phyloP scores from a whole-genome alignment of 2,329 filamentous ascomycete genomes.

The Sordariomycetes sp. region DNA sequence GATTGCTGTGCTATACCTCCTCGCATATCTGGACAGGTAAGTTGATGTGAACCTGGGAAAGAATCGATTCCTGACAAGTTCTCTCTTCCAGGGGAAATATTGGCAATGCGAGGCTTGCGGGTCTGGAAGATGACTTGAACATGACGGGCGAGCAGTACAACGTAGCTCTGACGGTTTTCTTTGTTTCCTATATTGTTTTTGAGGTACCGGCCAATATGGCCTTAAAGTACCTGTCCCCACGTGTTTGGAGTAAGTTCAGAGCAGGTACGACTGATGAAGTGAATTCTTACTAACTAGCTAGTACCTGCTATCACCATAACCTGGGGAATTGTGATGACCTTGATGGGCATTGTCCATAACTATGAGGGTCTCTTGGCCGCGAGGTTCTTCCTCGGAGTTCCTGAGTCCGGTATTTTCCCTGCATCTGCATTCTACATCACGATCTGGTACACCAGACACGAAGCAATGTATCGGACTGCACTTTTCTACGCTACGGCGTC shows the following conservation, averaged over 20 bases:
- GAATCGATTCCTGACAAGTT: background rate
- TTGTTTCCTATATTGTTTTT: conserved; percentile 60
- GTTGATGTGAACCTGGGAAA: background rate
- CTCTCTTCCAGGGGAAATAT: conserved; percentile 5
- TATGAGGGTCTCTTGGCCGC: conserved; percentile 53
- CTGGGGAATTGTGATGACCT: conserved; percentile 54
- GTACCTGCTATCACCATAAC: conserved; percentile 18
- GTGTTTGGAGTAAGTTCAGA: conserved; percentile 44
- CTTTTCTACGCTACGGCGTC: conserved; percentile 68
- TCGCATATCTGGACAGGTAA: conserved; percentile 51
- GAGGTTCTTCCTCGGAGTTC: conserved; percentile 53
- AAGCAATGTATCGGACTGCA: conserved; percentile 66
- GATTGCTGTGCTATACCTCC: conserved; percentile 57
- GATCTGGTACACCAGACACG: conserved; percentile 60
- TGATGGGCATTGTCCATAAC: conserved; percentile 36
- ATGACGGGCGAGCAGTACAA: conserved; percentile 57
- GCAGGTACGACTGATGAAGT: background rate
- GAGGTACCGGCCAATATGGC: conserved; percentile 56
- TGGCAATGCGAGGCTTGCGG: conserved; percentile 54
- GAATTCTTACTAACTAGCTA: background rate
- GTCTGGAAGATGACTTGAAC: conserved; percentile 46
- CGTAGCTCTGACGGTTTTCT: conserved; percentile 52
- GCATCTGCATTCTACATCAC: conserved; percentile 63
- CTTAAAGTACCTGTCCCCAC: conserved; percentile 62
- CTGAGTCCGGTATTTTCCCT: conserved; percentile 62